Conservation (phyloP, 1,284 basidiomycete genomes). For the Boletus albobrunnescens region DNA sequence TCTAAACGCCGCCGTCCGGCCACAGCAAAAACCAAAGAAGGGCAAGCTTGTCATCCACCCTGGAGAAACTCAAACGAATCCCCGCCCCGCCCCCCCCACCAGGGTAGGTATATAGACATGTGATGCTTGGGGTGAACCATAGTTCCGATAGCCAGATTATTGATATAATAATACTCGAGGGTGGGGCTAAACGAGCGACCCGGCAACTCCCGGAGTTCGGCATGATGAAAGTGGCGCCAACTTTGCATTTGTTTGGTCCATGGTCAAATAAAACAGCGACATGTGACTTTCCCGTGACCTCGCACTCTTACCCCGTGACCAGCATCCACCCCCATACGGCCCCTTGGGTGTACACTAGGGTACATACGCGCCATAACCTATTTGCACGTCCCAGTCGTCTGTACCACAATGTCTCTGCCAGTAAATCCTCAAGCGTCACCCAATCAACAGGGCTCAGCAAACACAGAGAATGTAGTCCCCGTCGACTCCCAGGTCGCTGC, state of each 20-base stretch:
- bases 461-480: constrained; percentile 9
- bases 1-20: constrained; percentile 4
- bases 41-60: too few species aligned
- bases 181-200: too few species aligned
- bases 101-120: not conserved
- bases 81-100: too few species aligned
- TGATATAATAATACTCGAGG: too few species aligned
- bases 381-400: too few species aligned
- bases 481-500: constrained; percentile 19
- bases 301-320: constrained; percentile 34
- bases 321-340: constrained; percentile 23
- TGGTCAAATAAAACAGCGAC: constrained; percentile 29
- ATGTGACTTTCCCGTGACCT: constrained; percentile 38
- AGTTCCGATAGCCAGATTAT: too few species aligned
- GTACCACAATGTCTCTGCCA: constrained; percentile 16
- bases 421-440: constrained; percentile 16
- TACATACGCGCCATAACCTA: too few species aligned
- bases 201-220: too few species aligned
- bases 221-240: constrained; percentile 9
- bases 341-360: too few species aligned
- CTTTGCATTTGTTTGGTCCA: constrained; percentile 32
- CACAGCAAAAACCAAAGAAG: constrained; percentile 1
- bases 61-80: too few species aligned
- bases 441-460: constrained; percentile 12
- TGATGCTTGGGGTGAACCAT: too few species aligned